Evolutionary conservation across 1,284 basidiomycete genomes (phyloP).

Genomic region (Ustilago sp.): DNA sequence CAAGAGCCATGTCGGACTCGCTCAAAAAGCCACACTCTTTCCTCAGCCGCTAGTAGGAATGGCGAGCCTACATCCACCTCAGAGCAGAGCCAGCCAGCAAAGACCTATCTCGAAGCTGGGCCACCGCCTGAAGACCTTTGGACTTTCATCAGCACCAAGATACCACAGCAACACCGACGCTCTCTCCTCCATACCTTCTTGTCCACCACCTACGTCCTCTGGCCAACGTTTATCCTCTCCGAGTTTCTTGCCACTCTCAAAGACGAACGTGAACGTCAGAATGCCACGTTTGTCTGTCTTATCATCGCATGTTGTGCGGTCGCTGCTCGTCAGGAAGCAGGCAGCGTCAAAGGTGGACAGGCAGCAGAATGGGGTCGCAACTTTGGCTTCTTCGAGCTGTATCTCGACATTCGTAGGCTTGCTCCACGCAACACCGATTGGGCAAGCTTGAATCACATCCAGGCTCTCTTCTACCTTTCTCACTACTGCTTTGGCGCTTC

Average conservation of each 20-base stretch:
- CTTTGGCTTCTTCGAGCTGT: slow-evolving; percentile 53
- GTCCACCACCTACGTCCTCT: slow-evolving; percentile 51
- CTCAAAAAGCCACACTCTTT: slow-evolving; percentile 18
- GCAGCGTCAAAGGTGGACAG: slow-evolving; percentile 45
- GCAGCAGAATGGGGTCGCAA: slow-evolving; percentile 46
- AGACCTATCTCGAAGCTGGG: slow-evolving; percentile 32
- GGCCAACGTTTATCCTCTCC: slow-evolving; percentile 52
- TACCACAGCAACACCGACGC: slow-evolving; percentile 47
- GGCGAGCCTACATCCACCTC: background rate
- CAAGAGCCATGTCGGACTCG: slow-evolving; percentile 11
- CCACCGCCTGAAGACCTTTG: slow-evolving; percentile 45
- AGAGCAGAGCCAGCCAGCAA: slow-evolving; percentile 31
- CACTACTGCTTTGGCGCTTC: slow-evolving; percentile 55
- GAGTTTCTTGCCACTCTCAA: slow-evolving; percentile 52
- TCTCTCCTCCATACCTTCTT: slow-evolving; percentile 50
- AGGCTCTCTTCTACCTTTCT: slow-evolving; percentile 51
- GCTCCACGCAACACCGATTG: slow-evolving; percentile 47
- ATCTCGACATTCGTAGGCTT: slow-evolving; percentile 46
- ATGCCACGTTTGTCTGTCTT: slow-evolving; percentile 50
- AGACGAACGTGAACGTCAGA: slow-evolving; percentile 31
- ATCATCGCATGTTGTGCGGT: slow-evolving; percentile 51
- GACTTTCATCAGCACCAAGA: slow-evolving; percentile 49
- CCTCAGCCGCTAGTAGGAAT: slow-evolving; percentile 15
- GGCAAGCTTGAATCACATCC: slow-evolving; percentile 52
- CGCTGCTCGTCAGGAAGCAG: slow-evolving; percentile 50